Conservation (phyloP, 148 eudicot species). For the Rhododendron ferrugineum region DNA sequence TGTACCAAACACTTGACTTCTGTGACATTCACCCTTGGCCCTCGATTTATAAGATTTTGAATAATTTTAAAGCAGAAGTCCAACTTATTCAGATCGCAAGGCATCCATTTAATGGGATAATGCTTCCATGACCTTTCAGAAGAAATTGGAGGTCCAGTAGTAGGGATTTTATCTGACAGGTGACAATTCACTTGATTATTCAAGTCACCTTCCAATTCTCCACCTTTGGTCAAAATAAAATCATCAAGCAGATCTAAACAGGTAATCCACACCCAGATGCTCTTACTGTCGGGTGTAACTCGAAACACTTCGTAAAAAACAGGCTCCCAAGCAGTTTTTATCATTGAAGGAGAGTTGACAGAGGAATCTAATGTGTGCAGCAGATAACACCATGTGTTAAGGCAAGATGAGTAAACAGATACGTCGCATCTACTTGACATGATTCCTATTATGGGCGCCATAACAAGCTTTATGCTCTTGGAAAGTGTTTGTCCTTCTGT, state of each 20-base stretch:
- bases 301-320: conserved; percentile 47
- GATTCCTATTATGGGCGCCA: conserved; percentile 75
- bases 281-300: conserved; percentile 40
- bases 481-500: conserved; percentile 25
- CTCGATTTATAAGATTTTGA: conserved; percentile 31
- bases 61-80: conserved; percentile 50
- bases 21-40: conserved; percentile 19
- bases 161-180: conserved; percentile 15
- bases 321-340: conserved; percentile 61
- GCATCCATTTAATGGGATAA: conserved; percentile 48
- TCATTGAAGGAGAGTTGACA: conserved; percentile 44
- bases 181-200: conserved; percentile 13
- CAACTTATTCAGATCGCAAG: conserved; percentile 54
- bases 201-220: conserved; percentile 19
- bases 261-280: conserved; percentile 46
- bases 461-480: conserved; percentile 69
- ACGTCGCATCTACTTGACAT: conserved; percentile 56
- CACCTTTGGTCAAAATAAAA: conserved; percentile 35
- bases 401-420: conserved; percentile 66
- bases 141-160: conserved; percentile 13
- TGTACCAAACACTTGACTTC: conserved; percentile 31
- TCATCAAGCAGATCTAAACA: conserved; percentile 57
- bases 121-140: conserved; percentile 36
- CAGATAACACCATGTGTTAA: conserved; percentile 82
- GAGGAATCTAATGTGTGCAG: conserved; percentile 63